Conservation (phyloP, 768 basidiomycete genomes). For the Psilocybe tampanensis region DNA sequence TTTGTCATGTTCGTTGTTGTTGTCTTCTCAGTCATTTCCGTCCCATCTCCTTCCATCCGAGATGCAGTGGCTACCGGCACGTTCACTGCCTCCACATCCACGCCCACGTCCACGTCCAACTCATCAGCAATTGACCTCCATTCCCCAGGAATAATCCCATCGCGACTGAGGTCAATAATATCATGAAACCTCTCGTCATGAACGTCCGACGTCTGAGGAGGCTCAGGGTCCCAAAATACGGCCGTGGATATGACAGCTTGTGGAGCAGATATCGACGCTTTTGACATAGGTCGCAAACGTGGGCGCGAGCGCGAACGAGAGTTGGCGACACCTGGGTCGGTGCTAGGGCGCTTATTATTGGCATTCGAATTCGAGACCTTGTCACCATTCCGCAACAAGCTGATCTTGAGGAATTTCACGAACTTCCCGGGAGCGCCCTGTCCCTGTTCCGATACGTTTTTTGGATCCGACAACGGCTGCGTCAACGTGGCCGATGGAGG, state of each 20-base stretch:
- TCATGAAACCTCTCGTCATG: too few relatives aligned
- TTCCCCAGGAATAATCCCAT: too few relatives aligned
- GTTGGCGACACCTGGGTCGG: background rate
- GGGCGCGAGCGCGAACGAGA: too few relatives aligned
- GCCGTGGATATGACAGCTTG: conserved; percentile 11
- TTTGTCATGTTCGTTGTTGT: background rate
- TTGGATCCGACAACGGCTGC: too few relatives aligned
- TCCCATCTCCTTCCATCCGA: too few relatives aligned
- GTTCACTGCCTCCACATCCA: too few relatives aligned
- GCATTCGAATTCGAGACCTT: background rate
- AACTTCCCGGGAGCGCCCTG: conserved; percentile 11
- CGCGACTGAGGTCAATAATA: too few relatives aligned
- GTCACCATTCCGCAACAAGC: background rate
- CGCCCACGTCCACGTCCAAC: too few relatives aligned
- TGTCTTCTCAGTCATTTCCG: background rate
- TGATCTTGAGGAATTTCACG: conserved; percentile 21
- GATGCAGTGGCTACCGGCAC: too few relatives aligned
- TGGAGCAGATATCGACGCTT: conserved; percentile 18
- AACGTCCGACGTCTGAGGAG: too few relatives aligned
- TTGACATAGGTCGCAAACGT: conserved; percentile 8
- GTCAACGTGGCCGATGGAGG: too few relatives aligned
- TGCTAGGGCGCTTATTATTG: background rate
- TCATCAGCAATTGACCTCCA: too few relatives aligned
- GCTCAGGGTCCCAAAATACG: background rate
- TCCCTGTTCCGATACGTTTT: background rate